These are phyloP conservation scores for Primulina tabacum DNA, from an alignment of 257 asterid species.

Conservation along the genomic window DNA sequence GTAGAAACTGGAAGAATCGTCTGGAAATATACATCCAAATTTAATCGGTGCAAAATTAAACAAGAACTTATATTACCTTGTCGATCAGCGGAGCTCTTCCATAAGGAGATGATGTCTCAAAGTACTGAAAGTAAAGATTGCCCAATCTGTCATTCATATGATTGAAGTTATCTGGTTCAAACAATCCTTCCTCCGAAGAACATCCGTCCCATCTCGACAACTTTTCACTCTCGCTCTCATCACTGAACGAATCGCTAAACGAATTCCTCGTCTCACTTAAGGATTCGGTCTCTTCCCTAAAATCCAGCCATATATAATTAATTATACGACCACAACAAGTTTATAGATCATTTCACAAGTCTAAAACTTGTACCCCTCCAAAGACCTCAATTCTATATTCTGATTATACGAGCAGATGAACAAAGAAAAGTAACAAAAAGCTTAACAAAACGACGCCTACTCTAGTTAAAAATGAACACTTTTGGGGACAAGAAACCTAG, in stretches of 20 bases:
- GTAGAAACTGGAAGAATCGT: not conserved
- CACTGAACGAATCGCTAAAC: conserved; percentile 63
- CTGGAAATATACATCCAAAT: not conserved
- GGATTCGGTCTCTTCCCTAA: conserved; percentile 57
- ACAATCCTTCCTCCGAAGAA: conserved; percentile 56
- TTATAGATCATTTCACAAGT: not conserved
- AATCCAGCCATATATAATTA: not conserved
- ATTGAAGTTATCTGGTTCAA: conserved; percentile 44
- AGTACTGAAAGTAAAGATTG: conserved; percentile 59
- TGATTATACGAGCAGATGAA: not conserved
- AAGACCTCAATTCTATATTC: not conserved
- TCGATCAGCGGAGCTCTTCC: conserved; percentile 68
- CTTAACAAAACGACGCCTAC: not conserved
- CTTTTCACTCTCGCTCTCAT: conserved; percentile 71
- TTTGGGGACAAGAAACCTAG: not conserved
- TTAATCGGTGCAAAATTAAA: not conserved
- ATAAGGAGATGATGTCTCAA: conserved; percentile 64
- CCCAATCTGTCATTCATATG: conserved; percentile 53
- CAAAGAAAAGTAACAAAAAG: too few species aligned
- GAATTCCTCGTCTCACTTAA: conserved; percentile 63
- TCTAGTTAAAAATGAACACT: not conserved
- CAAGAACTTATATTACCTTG: conserved; percentile 39
- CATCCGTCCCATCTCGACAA: conserved; percentile 67
- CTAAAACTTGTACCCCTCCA: not conserved
- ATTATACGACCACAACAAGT: not conserved